Percentiles rank a stretch among this genome's conserved stretches.
phyloP scores from a whole-genome alignment of 2,329 filamentous ascomycete genomes.

The Fusarium papillatum region DNA sequence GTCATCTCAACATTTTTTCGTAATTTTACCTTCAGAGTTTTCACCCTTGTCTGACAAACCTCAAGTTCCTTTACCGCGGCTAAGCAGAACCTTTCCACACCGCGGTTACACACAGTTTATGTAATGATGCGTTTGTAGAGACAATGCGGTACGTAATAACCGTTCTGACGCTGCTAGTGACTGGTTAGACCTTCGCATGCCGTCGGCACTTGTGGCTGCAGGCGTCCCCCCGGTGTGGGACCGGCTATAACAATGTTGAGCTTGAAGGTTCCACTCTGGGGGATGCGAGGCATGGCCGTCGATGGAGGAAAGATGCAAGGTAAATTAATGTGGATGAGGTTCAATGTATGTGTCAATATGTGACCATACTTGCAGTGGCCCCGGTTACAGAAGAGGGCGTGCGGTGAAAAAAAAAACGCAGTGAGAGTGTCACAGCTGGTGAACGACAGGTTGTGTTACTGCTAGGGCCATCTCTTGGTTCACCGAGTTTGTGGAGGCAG shows the following conservation, averaged over 20 bases:
- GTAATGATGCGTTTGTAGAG: background rate
- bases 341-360: conserved; percentile 1
- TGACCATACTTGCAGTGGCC: background rate
- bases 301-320: background rate
- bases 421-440: background rate
- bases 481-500: background rate
- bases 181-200: background rate
- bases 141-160: conserved; percentile 1
- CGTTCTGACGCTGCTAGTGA: background rate
- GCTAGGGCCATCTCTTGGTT: background rate
- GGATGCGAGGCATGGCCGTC: background rate
- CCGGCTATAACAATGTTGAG: background rate
- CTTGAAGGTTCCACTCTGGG: background rate
- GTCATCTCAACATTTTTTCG: background rate
- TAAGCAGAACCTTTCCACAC: background rate
- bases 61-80: background rate
- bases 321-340: background rate
- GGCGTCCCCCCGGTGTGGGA: background rate
- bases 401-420: background rate
- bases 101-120: background rate
- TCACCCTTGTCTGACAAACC: background rate
- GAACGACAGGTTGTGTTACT: background rate
- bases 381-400: background rate
- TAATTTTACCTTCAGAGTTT: background rate
- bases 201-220: background rate